Percentiles rank a stretch among this genome's conserved stretches.
Evolutionary conservation across 2,329 filamentous ascomycete genomes (phyloP).

Genomic region (Fusarium sp.): DNA sequence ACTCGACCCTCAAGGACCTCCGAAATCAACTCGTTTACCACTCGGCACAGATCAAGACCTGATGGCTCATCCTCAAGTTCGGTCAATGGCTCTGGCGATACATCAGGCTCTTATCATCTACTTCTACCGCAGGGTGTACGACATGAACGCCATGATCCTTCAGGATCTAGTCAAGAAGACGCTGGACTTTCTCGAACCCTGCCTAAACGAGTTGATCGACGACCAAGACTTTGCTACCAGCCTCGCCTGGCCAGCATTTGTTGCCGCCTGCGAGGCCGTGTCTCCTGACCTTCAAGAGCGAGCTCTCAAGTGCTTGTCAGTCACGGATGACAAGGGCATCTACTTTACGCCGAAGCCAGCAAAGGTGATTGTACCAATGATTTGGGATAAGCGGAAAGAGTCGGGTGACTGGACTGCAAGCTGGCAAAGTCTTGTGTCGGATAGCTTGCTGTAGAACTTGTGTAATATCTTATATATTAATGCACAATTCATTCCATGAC

Average conservation of each 20-base stretch:
- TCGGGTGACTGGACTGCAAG: slow-evolving; percentile 48
- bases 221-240: slow-evolving; percentile 54
- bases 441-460: slow-evolving; percentile 8
- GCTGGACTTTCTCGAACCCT: slow-evolving; percentile 51
- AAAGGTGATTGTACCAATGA: slow-evolving; percentile 42
- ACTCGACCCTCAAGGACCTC: slow-evolving; percentile 13
- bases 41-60: slow-evolving; percentile 27
- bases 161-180: slow-evolving; percentile 54
- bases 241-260: slow-evolving; percentile 58
- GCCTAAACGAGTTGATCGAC: slow-evolving; percentile 47
- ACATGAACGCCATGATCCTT: slow-evolving; percentile 53
- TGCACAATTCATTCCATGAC: background rate
- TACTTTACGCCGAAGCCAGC: slow-evolving; percentile 46
- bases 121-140: slow-evolving; percentile 57
- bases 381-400: slow-evolving; percentile 46
- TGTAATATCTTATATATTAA: background rate
- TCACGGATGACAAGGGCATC: slow-evolving; percentile 46
- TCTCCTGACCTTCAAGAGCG: slow-evolving; percentile 50
- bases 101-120: slow-evolving; percentile 58
- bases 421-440: slow-evolving; percentile 42
- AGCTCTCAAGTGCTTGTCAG: slow-evolving; percentile 37
- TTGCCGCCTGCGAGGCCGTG: slow-evolving; percentile 57
- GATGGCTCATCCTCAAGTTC: slow-evolving; percentile 35
- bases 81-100: slow-evolving; percentile 50
- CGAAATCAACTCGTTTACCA: slow-evolving; percentile 3